A percentile compares a stretch with the other conserved stretches of the same genome.
phyloP scores from a whole-genome alignment of 805 yeast genomes.

The Cyberlindnera meyerae region DNA sequence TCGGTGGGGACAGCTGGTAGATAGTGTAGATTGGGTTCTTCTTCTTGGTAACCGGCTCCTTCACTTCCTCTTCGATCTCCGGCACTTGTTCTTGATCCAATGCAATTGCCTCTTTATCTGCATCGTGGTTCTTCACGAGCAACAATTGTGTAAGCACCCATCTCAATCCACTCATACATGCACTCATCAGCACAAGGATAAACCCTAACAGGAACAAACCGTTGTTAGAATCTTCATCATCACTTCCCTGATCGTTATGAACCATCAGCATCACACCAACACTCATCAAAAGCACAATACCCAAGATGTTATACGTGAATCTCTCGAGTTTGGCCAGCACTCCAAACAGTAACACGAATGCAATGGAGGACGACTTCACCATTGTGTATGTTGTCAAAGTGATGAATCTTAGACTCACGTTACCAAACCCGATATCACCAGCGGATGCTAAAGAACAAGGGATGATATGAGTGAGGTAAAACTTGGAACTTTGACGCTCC shows the following conservation, averaged over 20 bases:
- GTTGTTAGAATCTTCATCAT: conserved; percentile 19
- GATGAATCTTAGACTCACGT: conserved; percentile 73
- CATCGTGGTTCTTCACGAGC: conserved; percentile 50
- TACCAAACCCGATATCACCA: conserved; percentile 92
- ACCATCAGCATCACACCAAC: conserved; percentile 88
- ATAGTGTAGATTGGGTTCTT: conserved; percentile 82
- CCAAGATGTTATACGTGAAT: conserved; percentile 60
- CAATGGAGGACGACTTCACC: conserved; percentile 83
- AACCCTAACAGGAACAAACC: conserved; percentile 49
- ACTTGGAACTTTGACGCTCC: conserved; percentile 13
- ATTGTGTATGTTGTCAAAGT: conserved; percentile 85
- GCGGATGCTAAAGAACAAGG: conserved; percentile 89
- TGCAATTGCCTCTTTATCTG: conserved; percentile 3
- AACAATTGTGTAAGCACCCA: conserved; percentile 94
- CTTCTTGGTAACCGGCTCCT: conserved; percentile 14
- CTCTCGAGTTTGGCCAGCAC: conserved; percentile 73
- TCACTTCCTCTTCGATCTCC: not conserved
- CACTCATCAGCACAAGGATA: conserved; percentile 66
- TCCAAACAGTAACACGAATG: conserved; percentile 87
- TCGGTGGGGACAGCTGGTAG: conserved; percentile 77
- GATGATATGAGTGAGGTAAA: conserved; percentile 50
- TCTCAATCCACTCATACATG: conserved; percentile 81
- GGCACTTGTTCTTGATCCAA: not conserved
- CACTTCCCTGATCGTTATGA: conserved; percentile 32
- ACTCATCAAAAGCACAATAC: conserved; percentile 76